A percentile compares a stretch with the other conserved stretches of the same genome.
Evolutionary conservation across 2,329 filamentous ascomycete species (phyloP).

Genomic region (Helotiales sp.): DNA sequence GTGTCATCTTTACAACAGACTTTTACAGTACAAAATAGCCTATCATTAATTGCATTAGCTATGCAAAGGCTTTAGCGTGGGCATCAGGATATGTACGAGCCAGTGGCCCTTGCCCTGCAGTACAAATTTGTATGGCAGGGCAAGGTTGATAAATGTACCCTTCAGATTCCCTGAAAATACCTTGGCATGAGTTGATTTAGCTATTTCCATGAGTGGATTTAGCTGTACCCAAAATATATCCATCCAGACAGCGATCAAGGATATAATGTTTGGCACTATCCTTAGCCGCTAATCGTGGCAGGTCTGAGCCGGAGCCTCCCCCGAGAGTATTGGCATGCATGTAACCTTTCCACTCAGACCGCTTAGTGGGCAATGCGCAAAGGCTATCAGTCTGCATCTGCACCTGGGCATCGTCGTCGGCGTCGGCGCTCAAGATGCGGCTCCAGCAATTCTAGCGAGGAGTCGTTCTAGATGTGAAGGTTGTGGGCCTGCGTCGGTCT

Average conservation of each 20-base stretch:
- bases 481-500: background rate
- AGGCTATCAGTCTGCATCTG: background rate
- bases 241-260: slow-evolving; percentile 15
- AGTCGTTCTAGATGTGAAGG: no score
- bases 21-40: no score
- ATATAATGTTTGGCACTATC: slow-evolving; percentile 13
- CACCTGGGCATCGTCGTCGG: background rate
- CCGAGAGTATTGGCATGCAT: background rate
- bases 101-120: no score
- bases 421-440: background rate
- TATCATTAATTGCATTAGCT: no score
- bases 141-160: no score
- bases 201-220: no score
- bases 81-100: no score
- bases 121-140: no score
- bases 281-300: slow-evolving; percentile 7
- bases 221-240: background rate
- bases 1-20: no score
- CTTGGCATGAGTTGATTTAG: no score
- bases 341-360: background rate
- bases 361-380: slow-evolving; percentile 10
- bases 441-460: background rate
- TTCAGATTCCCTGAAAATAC: no score
- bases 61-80: no score
- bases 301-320: slow-evolving; percentile 5